Evolutionary conservation across 2,329 filamentous ascomycete genomes (phyloP).

Genomic region (Fusarium sp.): DNA sequence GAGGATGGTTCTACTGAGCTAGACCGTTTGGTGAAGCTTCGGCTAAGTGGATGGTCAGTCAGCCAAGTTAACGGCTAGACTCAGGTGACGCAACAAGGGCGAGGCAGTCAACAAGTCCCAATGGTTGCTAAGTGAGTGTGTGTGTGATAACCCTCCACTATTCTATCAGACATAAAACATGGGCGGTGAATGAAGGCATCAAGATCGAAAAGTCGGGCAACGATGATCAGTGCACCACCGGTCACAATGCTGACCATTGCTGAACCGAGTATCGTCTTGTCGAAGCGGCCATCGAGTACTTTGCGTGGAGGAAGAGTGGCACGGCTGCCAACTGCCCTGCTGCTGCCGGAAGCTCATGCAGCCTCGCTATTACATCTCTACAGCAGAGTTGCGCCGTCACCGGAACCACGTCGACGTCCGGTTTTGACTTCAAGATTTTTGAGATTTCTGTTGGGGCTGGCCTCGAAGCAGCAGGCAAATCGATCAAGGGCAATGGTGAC

Average conservation of each 20-base stretch:
- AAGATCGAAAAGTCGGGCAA: neutral
- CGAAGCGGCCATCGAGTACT: slow-evolving; percentile 1
- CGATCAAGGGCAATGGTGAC: neutral
- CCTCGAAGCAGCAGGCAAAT: neutral
- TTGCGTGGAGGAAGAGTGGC: slow-evolving; percentile 3
- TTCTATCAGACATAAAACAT: too few relatives aligned
- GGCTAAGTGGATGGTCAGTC: slow-evolving; percentile 6
- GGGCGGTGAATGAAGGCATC: neutral
- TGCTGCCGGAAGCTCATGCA: slow-evolving; percentile 3
- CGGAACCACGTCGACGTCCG: neutral
- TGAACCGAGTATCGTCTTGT: neutral
- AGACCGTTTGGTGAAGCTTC: neutral
- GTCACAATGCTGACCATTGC: neutral
- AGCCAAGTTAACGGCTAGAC: slow-evolving; percentile 1
- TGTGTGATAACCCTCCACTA: too few relatives aligned
- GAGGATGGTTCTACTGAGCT: slow-evolving; percentile 18
- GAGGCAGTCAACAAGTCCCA: too few relatives aligned
- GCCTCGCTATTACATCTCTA: neutral
- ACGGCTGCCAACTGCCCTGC: neutral
- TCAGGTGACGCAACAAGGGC: too few relatives aligned
- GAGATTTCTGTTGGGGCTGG: neutral
- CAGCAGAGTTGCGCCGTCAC: slow-evolving; percentile 3
- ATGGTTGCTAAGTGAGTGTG: too few relatives aligned
- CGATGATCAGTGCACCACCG: neutral
- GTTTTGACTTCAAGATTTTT: slow-evolving; percentile 1